These are phyloP conservation scores for Globisporangium polare DNA, from an alignment of 352 stramenopile genomes.

Conservation along the genomic window DNA sequence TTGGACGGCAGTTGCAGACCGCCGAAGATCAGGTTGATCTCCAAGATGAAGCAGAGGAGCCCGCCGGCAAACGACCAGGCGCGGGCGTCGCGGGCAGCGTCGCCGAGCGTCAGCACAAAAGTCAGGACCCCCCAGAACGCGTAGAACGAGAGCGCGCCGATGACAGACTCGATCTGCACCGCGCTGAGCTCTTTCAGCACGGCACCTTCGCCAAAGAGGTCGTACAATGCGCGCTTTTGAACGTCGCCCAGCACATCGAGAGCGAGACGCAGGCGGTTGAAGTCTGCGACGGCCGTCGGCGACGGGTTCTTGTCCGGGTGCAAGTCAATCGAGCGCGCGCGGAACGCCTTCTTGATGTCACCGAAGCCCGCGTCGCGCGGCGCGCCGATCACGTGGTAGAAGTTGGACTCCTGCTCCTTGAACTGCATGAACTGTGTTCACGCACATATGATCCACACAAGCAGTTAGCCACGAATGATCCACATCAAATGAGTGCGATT, in stretches of 20 bases:
- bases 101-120: constrained; percentile 94
- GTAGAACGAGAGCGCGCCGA: constrained; percentile 94
- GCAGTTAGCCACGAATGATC: background rate
- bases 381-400: constrained; percentile 92
- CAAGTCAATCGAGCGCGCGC: constrained; percentile 91
- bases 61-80: constrained; percentile 93
- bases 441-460: background rate
- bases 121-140: constrained; percentile 94
- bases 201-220: constrained; percentile 92
- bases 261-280: constrained; percentile 91
- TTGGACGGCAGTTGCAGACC: constrained; percentile 41
- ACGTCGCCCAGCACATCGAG: constrained; percentile 94
- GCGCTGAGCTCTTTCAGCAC: constrained; percentile 88
- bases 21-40: constrained; percentile 91
- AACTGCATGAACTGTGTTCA: constrained; percentile 69
- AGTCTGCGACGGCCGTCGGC: constrained; percentile 88
- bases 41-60: constrained; percentile 92
- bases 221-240: constrained; percentile 93
- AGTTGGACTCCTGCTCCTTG: constrained; percentile 90
- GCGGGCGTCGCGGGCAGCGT: constrained; percentile 80
- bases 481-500: background rate
- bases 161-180: constrained; percentile 88
- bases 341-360: constrained; percentile 98
- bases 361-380: constrained; percentile 84
- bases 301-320: constrained; percentile 97